Percentiles rank a stretch among this genome's conserved stretches.
These are phyloP conservation scores for Catunica adiposa DNA, from an alignment of 2,329 filamentous ascomycete species.

Conservation along the genomic window DNA sequence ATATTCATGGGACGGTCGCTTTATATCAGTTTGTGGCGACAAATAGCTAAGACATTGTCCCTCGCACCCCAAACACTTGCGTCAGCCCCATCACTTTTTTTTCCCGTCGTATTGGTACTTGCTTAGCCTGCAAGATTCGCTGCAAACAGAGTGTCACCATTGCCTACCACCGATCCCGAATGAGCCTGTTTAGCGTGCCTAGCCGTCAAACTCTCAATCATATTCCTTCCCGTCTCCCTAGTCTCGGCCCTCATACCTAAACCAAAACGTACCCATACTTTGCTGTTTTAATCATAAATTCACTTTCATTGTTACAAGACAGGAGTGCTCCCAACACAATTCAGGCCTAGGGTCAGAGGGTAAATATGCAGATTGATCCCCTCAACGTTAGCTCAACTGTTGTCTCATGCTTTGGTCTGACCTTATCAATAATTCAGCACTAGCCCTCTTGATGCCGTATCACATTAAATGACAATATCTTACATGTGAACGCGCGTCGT, in stretches of 20 bases:
- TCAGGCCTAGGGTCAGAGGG: too few relatives aligned
- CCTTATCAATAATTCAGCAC: too few relatives aligned
- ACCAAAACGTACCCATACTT: not conserved
- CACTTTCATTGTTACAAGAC: not conserved
- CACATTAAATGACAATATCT: too few relatives aligned
- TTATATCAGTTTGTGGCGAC: not conserved
- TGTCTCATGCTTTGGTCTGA: too few relatives aligned
- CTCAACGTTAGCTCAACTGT: too few relatives aligned
- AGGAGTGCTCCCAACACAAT: too few relatives aligned
- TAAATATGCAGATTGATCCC: too few relatives aligned
- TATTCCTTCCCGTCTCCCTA: not conserved
- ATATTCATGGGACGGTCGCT: too few relatives aligned
- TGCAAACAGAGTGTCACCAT: not conserved
- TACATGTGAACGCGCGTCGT: too few relatives aligned
- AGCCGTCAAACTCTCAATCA: not conserved
- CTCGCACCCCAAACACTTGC: not conserved
- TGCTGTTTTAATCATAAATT: not conserved
- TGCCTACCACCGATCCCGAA: not conserved
- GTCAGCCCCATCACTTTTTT: not conserved
- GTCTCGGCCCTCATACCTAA: not conserved
- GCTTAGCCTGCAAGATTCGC: not conserved
- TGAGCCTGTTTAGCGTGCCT: not conserved
- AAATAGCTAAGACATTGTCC: not conserved
- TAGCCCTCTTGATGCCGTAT: too few relatives aligned
- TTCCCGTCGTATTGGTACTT: not conserved